Evolutionary conservation across 2,329 filamentous ascomycete species (phyloP), one percentile per base, ranked within the genome.

Genomic region (Nemania sp.): DNA sequence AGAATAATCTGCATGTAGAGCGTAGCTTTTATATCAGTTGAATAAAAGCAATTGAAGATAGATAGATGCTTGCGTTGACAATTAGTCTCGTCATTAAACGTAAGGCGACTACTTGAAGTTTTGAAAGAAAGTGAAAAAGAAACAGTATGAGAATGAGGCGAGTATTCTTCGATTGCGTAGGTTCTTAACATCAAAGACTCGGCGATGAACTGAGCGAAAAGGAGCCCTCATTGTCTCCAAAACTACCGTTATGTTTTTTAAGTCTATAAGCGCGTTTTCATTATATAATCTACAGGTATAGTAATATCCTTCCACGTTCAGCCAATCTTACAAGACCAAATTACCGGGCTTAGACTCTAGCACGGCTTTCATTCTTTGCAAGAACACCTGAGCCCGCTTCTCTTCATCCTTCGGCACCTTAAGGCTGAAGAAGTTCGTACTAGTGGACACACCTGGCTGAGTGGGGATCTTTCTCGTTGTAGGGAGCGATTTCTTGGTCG

Each of bases 351-450:
- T 88, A 61, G 83, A 80, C 73, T 95, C 90, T 63, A 99, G 73
- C 22, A 93, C 86, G 40, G 80, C 75, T 83, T 96, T 97, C 68
- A 97, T 82, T 64, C 90, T 84, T 74, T 93, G 88, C 60, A 99
- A 73, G 75, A 97, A 99, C 9, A 86, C 79, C 66, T 83, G 80
- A 12, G 90, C 94, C 65, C 91, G 81, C 76, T 86, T 83, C 80
- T 92, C 89, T 71, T 99, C 94, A 7, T 82, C 83, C 73, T 82
- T 84, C 33, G 88, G 85, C 17, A 96, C 92, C 23, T 79, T 86
- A 46, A 99, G 76, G 65, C 85, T 93, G 70, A 97, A 96, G 0
- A 92, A 76, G 69, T 96, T 95, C 49, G 83, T 75, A 12, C 86
- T 82, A 3, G 76, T 75, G 6, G 79, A 78, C 11, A 82, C 66